Percentiles rank a stretch among this genome's conserved stretches.
Evolutionary conservation across 2,329 filamentous ascomycete species (phyloP).

Genomic region (Paramyrothecium sp.): DNA sequence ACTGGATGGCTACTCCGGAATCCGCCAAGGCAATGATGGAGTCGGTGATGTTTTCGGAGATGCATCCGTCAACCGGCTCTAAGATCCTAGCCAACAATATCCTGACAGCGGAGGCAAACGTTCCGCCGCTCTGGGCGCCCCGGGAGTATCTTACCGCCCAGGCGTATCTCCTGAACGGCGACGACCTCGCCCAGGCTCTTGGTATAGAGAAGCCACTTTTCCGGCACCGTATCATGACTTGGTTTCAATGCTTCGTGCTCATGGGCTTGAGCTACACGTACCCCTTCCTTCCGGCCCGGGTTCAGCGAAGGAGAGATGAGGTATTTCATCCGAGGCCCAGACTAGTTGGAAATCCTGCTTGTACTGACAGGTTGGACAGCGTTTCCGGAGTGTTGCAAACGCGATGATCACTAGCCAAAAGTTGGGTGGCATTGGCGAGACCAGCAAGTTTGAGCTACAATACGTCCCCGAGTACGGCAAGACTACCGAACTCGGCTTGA

Average conservation of each 20-base stretch:
- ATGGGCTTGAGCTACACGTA: slow-evolving; percentile 50
- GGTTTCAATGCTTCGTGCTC: slow-evolving; percentile 67
- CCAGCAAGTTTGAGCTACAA: slow-evolving; percentile 69
- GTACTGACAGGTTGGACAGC: slow-evolving; percentile 9
- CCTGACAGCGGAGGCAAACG: slow-evolving; percentile 63
- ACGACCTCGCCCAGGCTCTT: slow-evolving; percentile 58
- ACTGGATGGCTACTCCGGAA: slow-evolving; percentile 54
- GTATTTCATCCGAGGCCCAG: slow-evolving; percentile 14
- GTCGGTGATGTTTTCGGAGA: slow-evolving; percentile 62
- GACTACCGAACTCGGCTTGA: slow-evolving; percentile 29
- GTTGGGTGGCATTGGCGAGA: slow-evolving; percentile 57
- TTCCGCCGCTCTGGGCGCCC: slow-evolving; percentile 64
- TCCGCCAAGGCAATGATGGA: slow-evolving; percentile 66
- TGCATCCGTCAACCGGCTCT: slow-evolving; percentile 62
- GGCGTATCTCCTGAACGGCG: slow-evolving; percentile 69
- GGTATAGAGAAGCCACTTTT: slow-evolving; percentile 53
- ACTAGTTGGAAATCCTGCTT: background rate
- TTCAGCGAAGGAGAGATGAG: slow-evolving; percentile 34
- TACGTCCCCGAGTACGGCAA: slow-evolving; percentile 54
- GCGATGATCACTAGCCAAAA: slow-evolving; percentile 62
- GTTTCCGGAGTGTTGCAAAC: slow-evolving; percentile 22
- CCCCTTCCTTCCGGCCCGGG: slow-evolving; percentile 28
- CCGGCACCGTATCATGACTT: slow-evolving; percentile 60
- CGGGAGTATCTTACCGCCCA: slow-evolving; percentile 66
- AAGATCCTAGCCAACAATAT: slow-evolving; percentile 72